These are phyloP conservation scores for Sextonia rubra DNA, from an alignment of 164 flowering plant species.

Conservation along the genomic window DNA sequence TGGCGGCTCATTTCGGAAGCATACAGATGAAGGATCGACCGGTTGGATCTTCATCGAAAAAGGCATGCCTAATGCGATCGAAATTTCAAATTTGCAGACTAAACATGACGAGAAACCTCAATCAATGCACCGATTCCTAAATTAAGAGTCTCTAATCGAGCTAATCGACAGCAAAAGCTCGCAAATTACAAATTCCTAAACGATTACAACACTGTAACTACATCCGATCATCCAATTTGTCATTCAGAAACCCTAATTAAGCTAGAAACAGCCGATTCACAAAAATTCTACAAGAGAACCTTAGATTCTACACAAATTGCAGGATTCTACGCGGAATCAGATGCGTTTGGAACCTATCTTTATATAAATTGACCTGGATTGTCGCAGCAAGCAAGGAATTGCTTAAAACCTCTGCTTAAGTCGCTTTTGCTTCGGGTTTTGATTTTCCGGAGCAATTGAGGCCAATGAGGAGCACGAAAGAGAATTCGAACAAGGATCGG, in stretches of 20 bases:
- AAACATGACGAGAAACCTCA: background rate
- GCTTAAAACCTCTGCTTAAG: constrained; percentile 16
- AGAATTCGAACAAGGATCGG: constrained; percentile 9
- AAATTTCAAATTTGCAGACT: too few species aligned
- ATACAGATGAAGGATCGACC: constrained; percentile 31
- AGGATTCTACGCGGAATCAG: constrained; percentile 7
- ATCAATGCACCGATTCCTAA: background rate
- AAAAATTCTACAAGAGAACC: background rate
- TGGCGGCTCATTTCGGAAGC: constrained; percentile 28
- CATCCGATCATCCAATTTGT: constrained; percentile 4
- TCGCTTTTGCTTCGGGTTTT: constrained; percentile 7
- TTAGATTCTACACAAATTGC: background rate
- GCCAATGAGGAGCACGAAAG: constrained; percentile 31
- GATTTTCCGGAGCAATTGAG: constrained; percentile 5
- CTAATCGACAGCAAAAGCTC: background rate
- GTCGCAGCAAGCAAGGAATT: constrained; percentile 16
- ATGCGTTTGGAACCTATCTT: constrained; percentile 13
- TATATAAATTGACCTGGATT: constrained; percentile 5
- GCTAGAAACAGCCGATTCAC: constrained; percentile 3
- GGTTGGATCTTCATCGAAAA: constrained; percentile 92
- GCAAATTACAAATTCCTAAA: background rate
- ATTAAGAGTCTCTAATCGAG: background rate
- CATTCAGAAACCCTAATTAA: constrained; percentile 1
- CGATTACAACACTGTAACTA: background rate
- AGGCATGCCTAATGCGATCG: constrained; percentile 25